phyloP scores from a whole-genome alignment of 768 basidiomycete species.

The Suillus fuscotomentosus region DNA sequence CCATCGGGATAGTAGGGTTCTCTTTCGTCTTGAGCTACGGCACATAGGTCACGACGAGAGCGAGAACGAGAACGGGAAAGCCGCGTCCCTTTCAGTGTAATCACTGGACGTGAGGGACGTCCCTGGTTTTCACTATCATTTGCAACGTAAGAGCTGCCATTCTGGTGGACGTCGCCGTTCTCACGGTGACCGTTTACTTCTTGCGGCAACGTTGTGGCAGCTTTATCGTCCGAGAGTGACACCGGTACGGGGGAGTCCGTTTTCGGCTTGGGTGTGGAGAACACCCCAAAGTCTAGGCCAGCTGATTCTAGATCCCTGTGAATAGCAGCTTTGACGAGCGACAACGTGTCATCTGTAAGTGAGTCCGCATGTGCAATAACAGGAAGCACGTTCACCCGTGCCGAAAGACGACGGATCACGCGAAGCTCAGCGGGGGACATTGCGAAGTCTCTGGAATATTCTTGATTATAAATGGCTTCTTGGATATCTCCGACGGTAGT shows the following conservation, averaged over 20 bases:
- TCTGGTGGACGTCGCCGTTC: slow-evolving; percentile 26
- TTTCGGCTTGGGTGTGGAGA: slow-evolving; percentile 44
- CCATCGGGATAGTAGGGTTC: slow-evolving; percentile 57
- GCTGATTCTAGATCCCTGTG: slow-evolving; percentile 63
- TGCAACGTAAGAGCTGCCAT: slow-evolving; percentile 19
- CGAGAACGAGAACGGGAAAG: slow-evolving; percentile 66
- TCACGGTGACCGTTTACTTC: slow-evolving; percentile 27
- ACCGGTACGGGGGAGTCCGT: neutral
- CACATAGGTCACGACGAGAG: slow-evolving; percentile 66
- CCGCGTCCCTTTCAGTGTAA: slow-evolving; percentile 55
- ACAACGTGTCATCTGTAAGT: slow-evolving; percentile 75
- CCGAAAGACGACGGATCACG: slow-evolving; percentile 73
- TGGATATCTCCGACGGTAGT: slow-evolving; percentile 53
- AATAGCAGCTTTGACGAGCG: slow-evolving; percentile 71
- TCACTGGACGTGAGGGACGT: slow-evolving; percentile 67
- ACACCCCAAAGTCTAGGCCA: slow-evolving; percentile 76
- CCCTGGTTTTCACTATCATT: slow-evolving; percentile 48
- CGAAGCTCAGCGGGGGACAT: slow-evolving; percentile 80
- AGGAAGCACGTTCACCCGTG: slow-evolving; percentile 77
- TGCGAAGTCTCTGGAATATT: slow-evolving; percentile 48
- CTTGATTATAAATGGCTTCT: slow-evolving; percentile 48
- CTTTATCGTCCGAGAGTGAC: slow-evolving; percentile 7
- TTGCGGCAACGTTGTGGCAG: slow-evolving; percentile 13
- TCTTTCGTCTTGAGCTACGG: slow-evolving; percentile 55
- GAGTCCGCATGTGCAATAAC: slow-evolving; percentile 81